These are phyloP conservation scores for Beauveria brongniartii DNA, from an alignment of 2,329 filamentous ascomycete genomes.

Conservation along the genomic window DNA sequence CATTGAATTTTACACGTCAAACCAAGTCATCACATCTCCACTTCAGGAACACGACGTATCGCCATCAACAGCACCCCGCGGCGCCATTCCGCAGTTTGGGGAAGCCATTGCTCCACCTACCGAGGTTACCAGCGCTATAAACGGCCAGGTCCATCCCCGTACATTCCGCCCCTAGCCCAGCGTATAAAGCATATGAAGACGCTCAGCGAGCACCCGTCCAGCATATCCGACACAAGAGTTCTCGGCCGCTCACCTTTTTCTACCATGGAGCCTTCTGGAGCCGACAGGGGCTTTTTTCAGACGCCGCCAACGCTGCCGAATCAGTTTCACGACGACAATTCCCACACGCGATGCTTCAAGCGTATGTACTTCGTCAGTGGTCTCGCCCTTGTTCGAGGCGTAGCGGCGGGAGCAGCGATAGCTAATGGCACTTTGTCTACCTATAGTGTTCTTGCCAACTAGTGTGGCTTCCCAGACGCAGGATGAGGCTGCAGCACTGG, in stretches of 20 bases:
- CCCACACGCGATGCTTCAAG: slow-evolving; percentile 42
- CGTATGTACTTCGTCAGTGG: slow-evolving; percentile 27
- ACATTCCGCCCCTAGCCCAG: not conserved
- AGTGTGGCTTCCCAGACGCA: slow-evolving; percentile 30
- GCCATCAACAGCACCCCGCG: not conserved
- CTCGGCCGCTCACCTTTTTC: not conserved
- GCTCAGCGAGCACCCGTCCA: not conserved
- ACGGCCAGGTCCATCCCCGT: not conserved
- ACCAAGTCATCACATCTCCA: not conserved
- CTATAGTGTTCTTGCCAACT: slow-evolving; percentile 45
- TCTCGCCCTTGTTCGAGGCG: not conserved
- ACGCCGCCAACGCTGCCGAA: slow-evolving; percentile 42
- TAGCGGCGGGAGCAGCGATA: not conserved
- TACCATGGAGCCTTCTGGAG: slow-evolving; percentile 35
- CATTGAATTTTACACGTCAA: too few relatives aligned
- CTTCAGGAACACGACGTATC: not conserved
- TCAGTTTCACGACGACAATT: slow-evolving; percentile 48
- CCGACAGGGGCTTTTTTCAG: slow-evolving; percentile 49
- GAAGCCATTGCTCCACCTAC: not conserved
- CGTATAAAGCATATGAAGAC: not conserved
- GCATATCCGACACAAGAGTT: not conserved
- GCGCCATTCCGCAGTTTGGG: slow-evolving; percentile 1
- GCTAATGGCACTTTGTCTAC: not conserved
- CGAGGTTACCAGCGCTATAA: not conserved
- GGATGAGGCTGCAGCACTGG: slow-evolving; percentile 39